phyloP scores from a whole-genome alignment of 108 stramenopile genomes.

The Seminavis robusta region DNA sequence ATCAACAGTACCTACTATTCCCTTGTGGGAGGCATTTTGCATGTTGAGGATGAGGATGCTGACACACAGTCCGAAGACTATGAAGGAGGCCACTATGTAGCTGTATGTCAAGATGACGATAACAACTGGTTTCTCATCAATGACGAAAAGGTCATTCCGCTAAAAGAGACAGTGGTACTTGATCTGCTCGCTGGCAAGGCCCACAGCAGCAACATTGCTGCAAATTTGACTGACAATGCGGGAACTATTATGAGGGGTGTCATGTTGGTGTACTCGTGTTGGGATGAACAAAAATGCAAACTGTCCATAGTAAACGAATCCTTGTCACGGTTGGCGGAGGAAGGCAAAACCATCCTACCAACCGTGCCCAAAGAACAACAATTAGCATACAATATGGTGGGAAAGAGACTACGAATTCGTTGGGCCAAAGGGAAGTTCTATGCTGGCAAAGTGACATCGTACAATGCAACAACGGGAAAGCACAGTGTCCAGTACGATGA shows the following conservation, averaged over 20 bases:
- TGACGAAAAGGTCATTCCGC: constrained; percentile 19
- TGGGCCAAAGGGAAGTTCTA: constrained; percentile 55
- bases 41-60: constrained; percentile 18
- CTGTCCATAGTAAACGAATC: background rate
- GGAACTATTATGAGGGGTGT: background rate
- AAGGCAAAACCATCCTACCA: background rate
- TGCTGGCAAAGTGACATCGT: constrained; percentile 27
- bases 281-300: background rate
- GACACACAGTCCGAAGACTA: constrained; percentile 17
- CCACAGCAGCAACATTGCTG: background rate
- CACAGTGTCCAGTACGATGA: constrained; percentile 48
- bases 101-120: constrained; percentile 8
- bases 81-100: constrained; percentile 31
- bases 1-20: background rate
- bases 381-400: constrained; percentile 17
- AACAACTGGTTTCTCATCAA: constrained; percentile 28
- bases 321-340: background rate
- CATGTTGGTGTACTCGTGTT: too few relatives aligned
- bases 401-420: constrained; percentile 23
- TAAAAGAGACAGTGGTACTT: constrained; percentile 11
- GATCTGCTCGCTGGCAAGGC: constrained; percentile 16
- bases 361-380: background rate
- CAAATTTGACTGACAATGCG: background rate
- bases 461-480: constrained; percentile 28
- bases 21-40: constrained; percentile 34